Evolutionary conservation across 2,329 filamentous ascomycete species (phyloP), one percentile per base, ranked within the genome.

Genomic region (Microcera coccophila): DNA sequence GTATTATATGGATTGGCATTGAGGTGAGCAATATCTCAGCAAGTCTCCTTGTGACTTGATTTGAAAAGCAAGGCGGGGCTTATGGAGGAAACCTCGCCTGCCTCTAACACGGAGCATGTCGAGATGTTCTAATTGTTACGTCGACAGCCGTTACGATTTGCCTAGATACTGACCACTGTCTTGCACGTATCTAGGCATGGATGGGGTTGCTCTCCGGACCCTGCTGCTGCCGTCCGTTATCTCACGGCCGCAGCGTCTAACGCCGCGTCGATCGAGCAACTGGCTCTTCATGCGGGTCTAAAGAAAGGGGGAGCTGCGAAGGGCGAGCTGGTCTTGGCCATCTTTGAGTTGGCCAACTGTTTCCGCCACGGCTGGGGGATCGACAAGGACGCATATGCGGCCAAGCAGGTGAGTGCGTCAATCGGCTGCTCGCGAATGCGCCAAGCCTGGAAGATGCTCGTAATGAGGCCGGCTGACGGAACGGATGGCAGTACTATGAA

Each of bases 361-460:
- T 97, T 96, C 73, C 83, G 93, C 48, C 82, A 97, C 65, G 93
- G 90, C 41, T 97, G 91, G 91, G 93, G 93, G 37, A 85, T 95
- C 38, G 76, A 81, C 49, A 87, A 87, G 62, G 93, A 98, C 64
- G 79, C 90, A 26, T 76, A 88, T 39, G 93, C 93, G 36, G 93
- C 93, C 38, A 82, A 83, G 64, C 78, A 82, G 71, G 79, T 82
- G 56, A 58, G 50, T 38, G 50, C 31, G 19, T 21, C 31, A 33
- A 41, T 15, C 22, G 7, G 7, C 22, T 26, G 7, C 22, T 36
- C 32, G 26, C 18, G 18, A 34, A 18, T 32, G 29, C 28, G 35
- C 20, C 32, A 36, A 35, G 29, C 29, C 16, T 14, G 20, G 38
- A 34, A n/a, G n/a, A n/a, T n/a, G 20, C 16, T 15, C 10, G 33